Percentiles rank a stretch among this genome's conserved stretches.
These are phyloP conservation scores for Myxozyma sirexii DNA, from an alignment of 805 yeast species.

Conservation along the genomic window DNA sequence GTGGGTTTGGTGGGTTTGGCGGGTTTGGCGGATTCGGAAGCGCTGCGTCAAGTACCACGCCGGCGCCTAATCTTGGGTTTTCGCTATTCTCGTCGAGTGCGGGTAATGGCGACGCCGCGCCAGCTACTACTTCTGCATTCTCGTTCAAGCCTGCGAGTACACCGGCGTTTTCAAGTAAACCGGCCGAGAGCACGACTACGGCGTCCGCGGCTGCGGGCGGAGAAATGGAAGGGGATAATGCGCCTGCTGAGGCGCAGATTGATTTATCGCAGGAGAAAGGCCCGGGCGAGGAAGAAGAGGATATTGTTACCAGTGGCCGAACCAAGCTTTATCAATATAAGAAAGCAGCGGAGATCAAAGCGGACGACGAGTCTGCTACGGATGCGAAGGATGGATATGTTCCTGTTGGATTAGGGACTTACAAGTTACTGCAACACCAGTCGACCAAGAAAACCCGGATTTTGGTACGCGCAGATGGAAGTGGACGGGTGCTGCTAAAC, in stretches of 20 bases:
- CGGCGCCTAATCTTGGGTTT: slow-evolving; percentile 19
- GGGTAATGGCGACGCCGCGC: not conserved
- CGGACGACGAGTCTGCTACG: slow-evolving; percentile 24
- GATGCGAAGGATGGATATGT: slow-evolving; percentile 46
- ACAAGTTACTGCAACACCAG: slow-evolving; percentile 68
- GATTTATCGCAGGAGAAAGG: slow-evolving; percentile 58
- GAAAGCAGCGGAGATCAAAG: slow-evolving; percentile 48
- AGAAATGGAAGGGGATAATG: slow-evolving; percentile 19
- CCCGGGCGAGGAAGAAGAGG: slow-evolving; percentile 89
- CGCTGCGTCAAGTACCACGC: not conserved
- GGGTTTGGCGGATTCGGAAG: slow-evolving; percentile 6
- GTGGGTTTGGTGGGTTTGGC: slow-evolving; percentile 1
- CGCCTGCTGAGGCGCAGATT: slow-evolving; percentile 46
- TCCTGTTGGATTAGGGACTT: slow-evolving; percentile 77
- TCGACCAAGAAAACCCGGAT: slow-evolving; percentile 67
- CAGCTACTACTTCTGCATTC: not conserved
- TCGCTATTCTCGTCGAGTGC: slow-evolving; percentile 1
- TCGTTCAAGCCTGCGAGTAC: slow-evolving; percentile 30
- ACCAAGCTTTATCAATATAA: slow-evolving; percentile 70
- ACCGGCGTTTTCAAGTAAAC: slow-evolving; percentile 36
- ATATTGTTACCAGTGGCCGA: slow-evolving; percentile 60
- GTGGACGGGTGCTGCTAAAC: slow-evolving; percentile 76
- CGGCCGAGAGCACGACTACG: slow-evolving; percentile 10
- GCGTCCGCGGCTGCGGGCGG: not conserved
- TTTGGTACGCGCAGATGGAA: slow-evolving; percentile 85